A percentile compares a stretch with the other conserved stretches of the same genome.
These are phyloP conservation scores for Plasmodium yoelii DNA, from an alignment of 169 alveolate species.

Conservation along the genomic window DNA sequence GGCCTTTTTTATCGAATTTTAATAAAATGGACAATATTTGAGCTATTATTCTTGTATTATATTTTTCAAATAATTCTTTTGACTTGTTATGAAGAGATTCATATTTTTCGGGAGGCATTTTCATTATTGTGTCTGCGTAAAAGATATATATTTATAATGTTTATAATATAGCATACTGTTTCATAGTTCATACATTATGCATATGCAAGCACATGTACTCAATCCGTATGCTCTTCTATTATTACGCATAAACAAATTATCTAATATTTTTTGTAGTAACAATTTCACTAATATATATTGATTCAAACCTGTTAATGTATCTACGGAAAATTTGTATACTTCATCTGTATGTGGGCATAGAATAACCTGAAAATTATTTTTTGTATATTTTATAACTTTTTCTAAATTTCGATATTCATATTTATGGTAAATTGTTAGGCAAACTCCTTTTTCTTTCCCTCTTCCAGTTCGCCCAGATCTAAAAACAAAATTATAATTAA, in stretches of 20 bases:
- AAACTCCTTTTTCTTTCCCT: conserved; percentile 61
- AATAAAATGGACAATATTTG: conserved; percentile 55
- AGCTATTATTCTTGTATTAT: conserved; percentile 67
- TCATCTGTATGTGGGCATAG: conserved; percentile 64
- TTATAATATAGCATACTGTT: not conserved
- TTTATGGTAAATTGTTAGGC: conserved; percentile 72
- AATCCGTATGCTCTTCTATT: too few relatives aligned
- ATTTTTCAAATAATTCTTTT: conserved; percentile 29
- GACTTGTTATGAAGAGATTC: conserved; percentile 67
- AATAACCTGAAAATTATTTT: conserved; percentile 57
- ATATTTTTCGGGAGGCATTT: conserved; percentile 48
- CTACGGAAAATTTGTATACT: conserved; percentile 62
- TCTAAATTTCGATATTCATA: conserved; percentile 64
- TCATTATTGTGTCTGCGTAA: conserved; percentile 54
- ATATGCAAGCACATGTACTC: too few relatives aligned
- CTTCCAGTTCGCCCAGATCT: conserved; percentile 74
- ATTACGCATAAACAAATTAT: too few relatives aligned
- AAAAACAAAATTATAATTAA: conserved; percentile 5
- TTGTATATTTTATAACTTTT: conserved; percentile 57
- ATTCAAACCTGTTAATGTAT: conserved; percentile 45
- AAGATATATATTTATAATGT: not conserved
- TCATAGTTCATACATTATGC: not conserved
- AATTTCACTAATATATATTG: not conserved
- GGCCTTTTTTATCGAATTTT: conserved; percentile 40
- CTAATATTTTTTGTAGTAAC: not conserved